phyloP scores from a whole-genome alignment of 768 basidiomycete species.

The Gymnopilus junonius region DNA sequence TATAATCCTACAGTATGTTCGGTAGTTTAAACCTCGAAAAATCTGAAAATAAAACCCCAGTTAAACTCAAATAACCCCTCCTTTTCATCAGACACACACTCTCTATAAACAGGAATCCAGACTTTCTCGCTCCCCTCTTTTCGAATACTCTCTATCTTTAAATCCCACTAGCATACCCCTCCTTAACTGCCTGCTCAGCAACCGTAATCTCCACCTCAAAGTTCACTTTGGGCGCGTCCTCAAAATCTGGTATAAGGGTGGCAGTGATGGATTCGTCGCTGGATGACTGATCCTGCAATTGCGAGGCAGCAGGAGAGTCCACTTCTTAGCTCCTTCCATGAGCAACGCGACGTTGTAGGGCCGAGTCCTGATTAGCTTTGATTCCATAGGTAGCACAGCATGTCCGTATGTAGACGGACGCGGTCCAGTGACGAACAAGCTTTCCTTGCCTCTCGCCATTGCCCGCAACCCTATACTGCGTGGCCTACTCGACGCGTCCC shows the following conservation, averaged over 20 bases:
- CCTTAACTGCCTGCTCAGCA: slow-evolving; percentile 74
- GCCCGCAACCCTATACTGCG: too few relatives aligned
- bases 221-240: slow-evolving; percentile 72
- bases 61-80: slow-evolving; percentile 40
- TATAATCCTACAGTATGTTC: too few relatives aligned
- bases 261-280: slow-evolving; percentile 57
- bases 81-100: slow-evolving; percentile 62
- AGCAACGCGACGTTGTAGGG: too few relatives aligned
- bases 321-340: slow-evolving; percentile 73
- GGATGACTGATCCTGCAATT: background rate
- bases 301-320: slow-evolving; percentile 65
- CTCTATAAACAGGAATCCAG: slow-evolving; percentile 70
- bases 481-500: too few relatives aligned
- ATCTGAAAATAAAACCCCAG: too few relatives aligned
- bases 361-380: too few relatives aligned
- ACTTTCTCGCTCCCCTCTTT: slow-evolving; percentile 45
- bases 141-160: slow-evolving; percentile 5
- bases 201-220: slow-evolving; percentile 82
- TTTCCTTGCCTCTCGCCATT: too few relatives aligned
- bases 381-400: too few relatives aligned
- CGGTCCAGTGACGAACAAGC: too few relatives aligned
- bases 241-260: slow-evolving; percentile 77
- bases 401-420: too few relatives aligned
- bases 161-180: slow-evolving; percentile 67
- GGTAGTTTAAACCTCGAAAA: too few relatives aligned